phyloP scores from a whole-genome alignment of 2,329 filamentous ascomycete species.

The Eutypa lata region DNA sequence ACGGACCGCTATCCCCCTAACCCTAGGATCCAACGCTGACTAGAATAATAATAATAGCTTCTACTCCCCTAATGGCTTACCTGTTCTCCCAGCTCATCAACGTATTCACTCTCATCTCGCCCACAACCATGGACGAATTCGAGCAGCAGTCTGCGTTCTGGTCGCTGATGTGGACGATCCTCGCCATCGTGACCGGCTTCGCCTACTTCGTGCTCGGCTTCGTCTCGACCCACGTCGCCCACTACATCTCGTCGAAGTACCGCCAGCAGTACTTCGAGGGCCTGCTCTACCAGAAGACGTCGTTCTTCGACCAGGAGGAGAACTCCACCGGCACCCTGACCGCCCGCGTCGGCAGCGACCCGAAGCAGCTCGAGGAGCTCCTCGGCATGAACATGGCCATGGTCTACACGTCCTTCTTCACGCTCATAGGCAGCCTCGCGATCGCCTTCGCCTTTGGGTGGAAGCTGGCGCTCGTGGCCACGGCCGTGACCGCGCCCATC shows the following conservation, averaged over 20 bases:
- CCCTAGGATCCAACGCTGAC: slow-evolving; percentile 1
- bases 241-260: slow-evolving; percentile 50
- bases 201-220: slow-evolving; percentile 50
- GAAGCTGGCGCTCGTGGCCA: slow-evolving; percentile 69
- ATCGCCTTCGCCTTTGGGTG: slow-evolving; percentile 72
- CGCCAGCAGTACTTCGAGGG: slow-evolving; percentile 59
- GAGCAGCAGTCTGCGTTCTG: slow-evolving; percentile 50
- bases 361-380: slow-evolving; percentile 59
- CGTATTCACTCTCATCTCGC: slow-evolving; percentile 39
- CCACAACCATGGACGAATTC: slow-evolving; percentile 32
- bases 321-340: slow-evolving; percentile 60
- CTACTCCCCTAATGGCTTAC: slow-evolving; percentile 50
- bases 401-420: slow-evolving; percentile 61
- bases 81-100: slow-evolving; percentile 53
- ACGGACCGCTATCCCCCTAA: no score
- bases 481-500: slow-evolving; percentile 57
- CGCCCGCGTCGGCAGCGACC: slow-evolving; percentile 52
- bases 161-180: slow-evolving; percentile 62
- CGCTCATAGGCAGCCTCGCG: slow-evolving; percentile 59
- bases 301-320: slow-evolving; percentile 59
- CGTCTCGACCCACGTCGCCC: slow-evolving; percentile 43
- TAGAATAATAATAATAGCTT: slow-evolving; percentile 25
- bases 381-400: slow-evolving; percentile 63
- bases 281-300: slow-evolving; percentile 56
- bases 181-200: slow-evolving; percentile 51